Base-by-base conservation (phyloP, 2,329 filamentous ascomycete genomes). In the Monilinia fructicola region DNA sequence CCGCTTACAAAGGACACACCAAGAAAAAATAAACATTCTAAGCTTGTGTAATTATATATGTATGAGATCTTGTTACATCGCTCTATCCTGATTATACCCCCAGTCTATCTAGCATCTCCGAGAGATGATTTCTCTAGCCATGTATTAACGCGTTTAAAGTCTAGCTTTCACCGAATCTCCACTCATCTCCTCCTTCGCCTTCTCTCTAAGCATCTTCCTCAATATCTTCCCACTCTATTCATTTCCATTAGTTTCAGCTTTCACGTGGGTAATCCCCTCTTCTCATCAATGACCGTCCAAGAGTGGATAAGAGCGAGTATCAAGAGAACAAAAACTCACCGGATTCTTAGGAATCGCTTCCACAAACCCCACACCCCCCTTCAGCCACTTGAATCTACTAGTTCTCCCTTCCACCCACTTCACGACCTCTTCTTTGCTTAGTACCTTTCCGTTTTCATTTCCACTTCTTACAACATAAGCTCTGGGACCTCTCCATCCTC, bases 331-430 rank as follows among this genome's bases (percentile, higher is more conserved):
- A 35, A 31, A 52, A 67, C 72, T 69, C 40, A 80, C 78, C 1
- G 86, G 83, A 67, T 89, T 91, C 79, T 91, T 92, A 14, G 90
- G 90, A 42, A 93, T 86, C 21, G 79, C 79, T 42, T 89, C 84
- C 3, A 90, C 79, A 73, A 92, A 91, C 11, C 54, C 67, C 12
- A 93, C 83, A 1, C 90, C 90, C 0, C 90, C 90, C 11, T 85
- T 85, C 67, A 93, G 80, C 75, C 85, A 83, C 78, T 93, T 93
- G 74, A 88, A 84, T 68, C 78, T 80, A 1, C 85, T 83, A 18
- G 89, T 85, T 61, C 83, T 84, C 71, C 82, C 80, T 64, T 85
- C 83, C 53, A 91, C 81, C 77, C 86, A 85, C 16, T 75, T 73
- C 71, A 82, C 80, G 58, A 92, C 83, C 35, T 86, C 82, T 44